Conservation (phyloP, 257 asterid genomes). For the Nyctanthes arbortristis region DNA sequence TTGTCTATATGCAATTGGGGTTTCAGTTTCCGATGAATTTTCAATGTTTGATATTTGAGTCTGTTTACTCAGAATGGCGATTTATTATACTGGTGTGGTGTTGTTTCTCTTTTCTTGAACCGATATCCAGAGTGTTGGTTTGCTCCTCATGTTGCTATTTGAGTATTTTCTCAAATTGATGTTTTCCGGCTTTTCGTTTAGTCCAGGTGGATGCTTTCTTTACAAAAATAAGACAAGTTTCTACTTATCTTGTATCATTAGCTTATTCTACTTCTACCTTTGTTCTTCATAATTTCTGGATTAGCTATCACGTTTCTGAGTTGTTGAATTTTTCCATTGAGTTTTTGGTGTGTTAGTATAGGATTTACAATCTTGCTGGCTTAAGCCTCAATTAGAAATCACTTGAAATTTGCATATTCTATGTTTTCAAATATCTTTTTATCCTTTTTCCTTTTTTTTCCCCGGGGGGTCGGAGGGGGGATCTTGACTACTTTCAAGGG, state of each 20-base stretch:
- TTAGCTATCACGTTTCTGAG: background rate
- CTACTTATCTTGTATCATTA: background rate
- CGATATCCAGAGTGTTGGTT: background rate
- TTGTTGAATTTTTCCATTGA: background rate
- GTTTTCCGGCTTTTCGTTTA: background rate
- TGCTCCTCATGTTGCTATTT: background rate
- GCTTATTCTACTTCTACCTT: background rate
- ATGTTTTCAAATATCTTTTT: background rate
- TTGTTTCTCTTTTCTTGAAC: background rate
- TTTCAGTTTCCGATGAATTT: background rate
- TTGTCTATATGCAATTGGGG: conserved; percentile 1
- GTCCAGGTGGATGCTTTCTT: background rate
- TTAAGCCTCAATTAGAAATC: background rate
- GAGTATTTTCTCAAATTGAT: background rate
- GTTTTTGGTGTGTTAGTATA: background rate
- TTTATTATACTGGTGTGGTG: background rate
- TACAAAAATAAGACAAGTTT: background rate
- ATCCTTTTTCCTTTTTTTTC: background rate
- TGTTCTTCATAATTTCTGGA: background rate
- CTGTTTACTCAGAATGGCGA: background rate
- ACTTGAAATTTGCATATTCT: background rate
- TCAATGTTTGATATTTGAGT: background rate
- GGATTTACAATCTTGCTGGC: background rate
- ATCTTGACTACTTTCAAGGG: background rate
- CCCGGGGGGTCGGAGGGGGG: background rate